These are phyloP conservation scores for Penicillium aurantiogriseum DNA, from an alignment of 2,329 filamentous ascomycete genomes.

Conservation along the genomic window DNA sequence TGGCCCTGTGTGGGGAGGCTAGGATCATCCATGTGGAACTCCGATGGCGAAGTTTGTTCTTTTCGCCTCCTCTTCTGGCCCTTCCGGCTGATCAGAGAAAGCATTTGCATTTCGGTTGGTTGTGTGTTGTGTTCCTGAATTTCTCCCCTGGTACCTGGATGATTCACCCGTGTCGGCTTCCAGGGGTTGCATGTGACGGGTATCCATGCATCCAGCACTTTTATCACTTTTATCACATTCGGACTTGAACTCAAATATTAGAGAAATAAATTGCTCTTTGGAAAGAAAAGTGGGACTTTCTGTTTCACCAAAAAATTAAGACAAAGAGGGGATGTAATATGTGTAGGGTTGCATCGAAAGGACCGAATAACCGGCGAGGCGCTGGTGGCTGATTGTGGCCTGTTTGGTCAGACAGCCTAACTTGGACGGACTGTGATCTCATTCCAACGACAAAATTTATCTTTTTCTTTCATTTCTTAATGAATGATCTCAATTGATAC, in stretches of 20 bases:
- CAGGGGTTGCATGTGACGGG: background rate
- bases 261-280: background rate
- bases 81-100: background rate
- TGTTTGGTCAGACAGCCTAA: background rate
- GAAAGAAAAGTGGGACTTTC: background rate
- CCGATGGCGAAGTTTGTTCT: background rate
- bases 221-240: background rate
- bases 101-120: background rate
- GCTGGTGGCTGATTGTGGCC: slow-evolving; percentile 1
- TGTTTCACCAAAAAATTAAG: background rate
- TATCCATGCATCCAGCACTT: background rate
- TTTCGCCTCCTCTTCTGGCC: background rate
- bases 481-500: background rate
- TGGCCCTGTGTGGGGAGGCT: slow-evolving; percentile 4
- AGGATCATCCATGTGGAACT: slow-evolving; percentile 10
- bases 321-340: background rate
- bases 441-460: background rate
- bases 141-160: slow-evolving; percentile 4
- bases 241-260: background rate
- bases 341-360: background rate
- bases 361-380: background rate
- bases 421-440: background rate
- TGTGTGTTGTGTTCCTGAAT: slow-evolving; percentile 2
- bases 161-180: background rate
- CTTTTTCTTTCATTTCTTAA: background rate